Conservation (phyloP, 768 basidiomycete species). For the Cantharellus anzutake region DNA sequence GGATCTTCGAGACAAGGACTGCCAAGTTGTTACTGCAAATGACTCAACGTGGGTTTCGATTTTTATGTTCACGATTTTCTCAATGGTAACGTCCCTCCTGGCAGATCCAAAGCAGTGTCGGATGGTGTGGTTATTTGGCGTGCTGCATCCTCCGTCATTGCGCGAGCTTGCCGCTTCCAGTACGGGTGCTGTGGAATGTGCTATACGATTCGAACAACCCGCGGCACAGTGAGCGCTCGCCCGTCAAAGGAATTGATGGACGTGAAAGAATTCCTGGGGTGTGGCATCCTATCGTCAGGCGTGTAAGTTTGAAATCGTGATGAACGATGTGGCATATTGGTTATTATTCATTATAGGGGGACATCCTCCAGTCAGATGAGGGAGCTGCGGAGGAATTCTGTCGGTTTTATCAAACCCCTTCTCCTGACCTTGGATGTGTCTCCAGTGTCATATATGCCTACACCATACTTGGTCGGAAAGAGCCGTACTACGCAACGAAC, state of each 20-base stretch:
- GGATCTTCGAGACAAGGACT: background rate
- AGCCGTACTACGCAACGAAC: background rate
- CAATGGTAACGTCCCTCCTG: background rate
- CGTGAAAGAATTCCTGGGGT: background rate
- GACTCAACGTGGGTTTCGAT: background rate
- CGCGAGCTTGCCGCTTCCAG: constrained; percentile 47
- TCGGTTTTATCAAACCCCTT: no score
- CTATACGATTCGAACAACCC: background rate
- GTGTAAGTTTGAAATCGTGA: background rate
- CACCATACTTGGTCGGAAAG: background rate
- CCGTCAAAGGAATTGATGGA: background rate
- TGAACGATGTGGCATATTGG: background rate
- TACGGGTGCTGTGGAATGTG: constrained; percentile 32
- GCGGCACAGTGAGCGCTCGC: background rate
- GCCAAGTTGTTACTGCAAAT: background rate
- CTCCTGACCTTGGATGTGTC: background rate
- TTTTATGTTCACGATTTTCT: background rate
- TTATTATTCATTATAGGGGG: background rate
- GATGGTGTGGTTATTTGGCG: constrained; percentile 74
- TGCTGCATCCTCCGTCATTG: constrained; percentile 68
- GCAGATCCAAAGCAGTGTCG: constrained; percentile 66
- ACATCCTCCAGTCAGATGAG: background rate
- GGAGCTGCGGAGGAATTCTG: background rate
- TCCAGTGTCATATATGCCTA: no score
- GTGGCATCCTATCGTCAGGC: background rate